Percentiles rank a stretch among this genome's conserved stretches.
phyloP scores from a whole-genome alignment of 768 basidiomycete genomes.

The Russula sp. region DNA sequence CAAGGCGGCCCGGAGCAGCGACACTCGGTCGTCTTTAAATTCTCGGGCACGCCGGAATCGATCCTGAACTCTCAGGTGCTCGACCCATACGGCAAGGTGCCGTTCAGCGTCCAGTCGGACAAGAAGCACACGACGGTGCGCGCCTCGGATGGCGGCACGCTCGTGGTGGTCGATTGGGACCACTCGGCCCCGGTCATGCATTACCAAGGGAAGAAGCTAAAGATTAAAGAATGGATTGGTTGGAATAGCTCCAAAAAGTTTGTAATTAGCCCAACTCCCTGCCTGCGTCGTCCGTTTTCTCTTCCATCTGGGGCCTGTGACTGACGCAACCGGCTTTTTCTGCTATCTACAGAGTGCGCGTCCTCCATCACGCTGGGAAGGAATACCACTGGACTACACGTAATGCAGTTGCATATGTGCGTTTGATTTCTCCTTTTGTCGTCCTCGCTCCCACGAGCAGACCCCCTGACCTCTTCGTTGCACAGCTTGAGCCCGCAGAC shows the following conservation, averaged over 20 bases:
- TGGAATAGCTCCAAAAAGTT: not conserved
- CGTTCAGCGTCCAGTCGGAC: conserved; percentile 12
- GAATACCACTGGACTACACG: not conserved
- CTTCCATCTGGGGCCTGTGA: no score
- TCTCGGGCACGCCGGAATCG: not conserved
- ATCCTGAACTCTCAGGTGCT: conserved; percentile 7
- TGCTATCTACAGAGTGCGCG: not conserved
- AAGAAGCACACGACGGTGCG: conserved; percentile 6
- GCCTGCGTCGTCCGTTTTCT: not conserved
- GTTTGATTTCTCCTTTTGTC: not conserved
- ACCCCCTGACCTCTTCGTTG: not conserved
- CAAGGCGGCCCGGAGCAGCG: not conserved
- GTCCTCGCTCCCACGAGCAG: not conserved
- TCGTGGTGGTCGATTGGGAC: conserved; percentile 15
- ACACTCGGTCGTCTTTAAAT: not conserved
- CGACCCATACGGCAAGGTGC: conserved; percentile 8
- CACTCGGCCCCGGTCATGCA: conserved; percentile 8
- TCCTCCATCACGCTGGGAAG: not conserved
- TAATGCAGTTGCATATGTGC: not conserved
- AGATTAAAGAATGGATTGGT: conserved; percentile 15
- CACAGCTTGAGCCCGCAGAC: not conserved
- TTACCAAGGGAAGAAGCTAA: conserved; percentile 3
- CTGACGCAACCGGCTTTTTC: not conserved
- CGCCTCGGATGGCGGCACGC: not conserved
- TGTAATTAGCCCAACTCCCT: not conserved